Evolutionary conservation across 257 asterid genomes (phyloP).

Genomic region (Salvia rosmarinus): DNA sequence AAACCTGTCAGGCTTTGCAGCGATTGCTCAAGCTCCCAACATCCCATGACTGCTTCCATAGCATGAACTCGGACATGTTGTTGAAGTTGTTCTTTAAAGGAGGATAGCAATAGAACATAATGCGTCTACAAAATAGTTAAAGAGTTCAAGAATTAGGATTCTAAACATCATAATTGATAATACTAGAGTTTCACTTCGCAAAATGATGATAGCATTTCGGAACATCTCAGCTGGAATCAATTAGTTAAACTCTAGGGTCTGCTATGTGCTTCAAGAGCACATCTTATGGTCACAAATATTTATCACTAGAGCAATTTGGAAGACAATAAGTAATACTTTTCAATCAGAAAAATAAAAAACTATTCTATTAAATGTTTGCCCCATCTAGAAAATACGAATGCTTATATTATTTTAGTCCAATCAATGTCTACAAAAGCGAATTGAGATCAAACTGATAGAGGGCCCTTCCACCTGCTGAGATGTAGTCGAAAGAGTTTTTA

Average conservation of each 20-base stretch:
- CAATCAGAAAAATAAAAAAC: not conserved
- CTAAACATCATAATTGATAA: not conserved
- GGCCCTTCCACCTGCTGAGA: constrained; percentile 1
- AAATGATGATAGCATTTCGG: not conserved
- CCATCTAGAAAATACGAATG: not conserved
- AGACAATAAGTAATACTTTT: not conserved
- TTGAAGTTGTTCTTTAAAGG: constrained; percentile 97
- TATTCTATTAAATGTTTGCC: not conserved
- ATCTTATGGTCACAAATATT: not conserved
- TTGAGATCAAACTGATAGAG: not conserved
- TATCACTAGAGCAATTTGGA: not conserved
- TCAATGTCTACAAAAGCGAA: not conserved
- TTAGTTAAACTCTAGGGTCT: not conserved
- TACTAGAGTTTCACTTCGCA: not conserved
- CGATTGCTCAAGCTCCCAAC: constrained; percentile 99
- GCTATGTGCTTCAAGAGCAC: not conserved
- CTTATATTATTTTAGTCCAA: constrained; percentile 7
- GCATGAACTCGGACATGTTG: constrained; percentile 99
- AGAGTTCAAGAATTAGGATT: constrained; percentile 18
- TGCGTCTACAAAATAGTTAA: constrained; percentile 66
- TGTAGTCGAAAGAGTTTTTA: constrained; percentile 13
- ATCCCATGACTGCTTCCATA: constrained; percentile 99
- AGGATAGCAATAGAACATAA: constrained; percentile 87
- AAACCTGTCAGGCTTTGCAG: constrained; percentile 95
- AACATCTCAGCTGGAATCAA: not conserved